These are phyloP conservation scores for Aspergillus melleus DNA, from an alignment of 2,329 filamentous ascomycete genomes.

Conservation along the genomic window DNA sequence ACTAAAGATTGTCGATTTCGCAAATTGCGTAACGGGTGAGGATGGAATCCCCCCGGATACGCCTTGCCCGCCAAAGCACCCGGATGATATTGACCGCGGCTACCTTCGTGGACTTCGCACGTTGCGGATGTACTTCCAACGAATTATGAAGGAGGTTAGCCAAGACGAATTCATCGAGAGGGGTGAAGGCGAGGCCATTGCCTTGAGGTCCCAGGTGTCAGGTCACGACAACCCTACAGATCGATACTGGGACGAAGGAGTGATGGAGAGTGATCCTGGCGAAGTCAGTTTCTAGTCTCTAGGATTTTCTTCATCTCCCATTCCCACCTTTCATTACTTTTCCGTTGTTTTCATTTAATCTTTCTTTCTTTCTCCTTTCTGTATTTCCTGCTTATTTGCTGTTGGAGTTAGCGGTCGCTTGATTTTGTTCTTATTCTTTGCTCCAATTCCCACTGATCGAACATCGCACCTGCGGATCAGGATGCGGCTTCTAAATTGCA, in stretches of 20 bases:
- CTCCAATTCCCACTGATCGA: conserved; percentile 4
- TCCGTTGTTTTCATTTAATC: conserved; percentile 8
- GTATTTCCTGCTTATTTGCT: conserved; percentile 10
- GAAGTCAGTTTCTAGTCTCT: conserved; percentile 49
- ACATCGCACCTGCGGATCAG: conserved; percentile 5
- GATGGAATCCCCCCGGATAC: conserved; percentile 61
- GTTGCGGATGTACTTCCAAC: conserved; percentile 78
- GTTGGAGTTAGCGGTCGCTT: conserved; percentile 16
- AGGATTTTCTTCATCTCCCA: conserved; percentile 10
- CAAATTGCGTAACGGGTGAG: conserved; percentile 90
- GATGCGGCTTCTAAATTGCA: conserved; percentile 20
- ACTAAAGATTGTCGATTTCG: conserved; percentile 97
- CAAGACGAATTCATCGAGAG: conserved; percentile 46
- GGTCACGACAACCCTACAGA: conserved; percentile 31
- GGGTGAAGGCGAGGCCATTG: conserved; percentile 44
- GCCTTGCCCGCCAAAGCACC: conserved; percentile 77
- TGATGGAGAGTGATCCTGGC: conserved; percentile 45
- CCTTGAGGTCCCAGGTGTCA: conserved; percentile 34
- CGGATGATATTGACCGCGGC: conserved; percentile 78
- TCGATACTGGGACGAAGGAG: conserved; percentile 43
- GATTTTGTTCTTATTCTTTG: conserved; percentile 3
- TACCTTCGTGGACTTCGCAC: conserved; percentile 83
- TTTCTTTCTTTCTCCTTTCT: conserved; percentile 4
- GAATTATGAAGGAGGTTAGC: conserved; percentile 77
- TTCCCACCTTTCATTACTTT: conserved; percentile 3